Base-by-base conservation (phyloP, 140 eudicot genomes). In the Senecio squalidus region DNA sequence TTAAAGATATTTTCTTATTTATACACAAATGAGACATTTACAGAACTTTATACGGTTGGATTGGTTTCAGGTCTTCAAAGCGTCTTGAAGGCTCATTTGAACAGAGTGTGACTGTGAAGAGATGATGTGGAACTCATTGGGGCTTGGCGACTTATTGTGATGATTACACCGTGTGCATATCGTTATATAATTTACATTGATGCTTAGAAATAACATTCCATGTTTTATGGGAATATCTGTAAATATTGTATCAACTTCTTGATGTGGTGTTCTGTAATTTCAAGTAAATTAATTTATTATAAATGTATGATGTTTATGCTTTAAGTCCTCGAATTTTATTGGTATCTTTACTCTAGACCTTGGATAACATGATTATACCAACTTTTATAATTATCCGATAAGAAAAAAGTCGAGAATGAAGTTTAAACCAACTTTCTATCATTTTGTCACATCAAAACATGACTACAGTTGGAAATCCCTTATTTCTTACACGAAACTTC, bases 11-110 rank as follows among this genome's bases (percentile, higher is more conserved):
- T n/a, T n/a, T n/a, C n/a, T n/a, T 5, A 9, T 28, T 26, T 43
- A 11, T 9, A 51, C 21, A 13, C 17, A 38, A 54, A 34, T n/a
- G 2, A 1, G 2, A 17, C 50, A n/a, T 34, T 50, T 20, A 17
- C 44, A 47, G 23, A 67, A 48, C 50, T 36, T 53, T 50, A 9
- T 25, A 30, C 45, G 43, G 44, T 5, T n/a, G 21, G 21, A 14
- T 60, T 60, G 58, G 65, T 56, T 65, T 49, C 58, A 75, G 82
- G 78, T 71, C 52, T 31, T 47, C 52, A 44, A 72, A 50, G 60
- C 78, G 57, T 69, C 61, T 51, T 81, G 70, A 58, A 64, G 65
- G 52, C 52, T 39, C 63, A 55, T 33, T 51, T 69, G 58, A 31
- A 55, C 24, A 45, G 6, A 30, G 18, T 50, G 22, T 56, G 6